Percentiles rank a stretch among this genome's conserved stretches.
Evolutionary conservation across 805 yeast species (phyloP).

Genomic region (Wickerhamiella alocasiicola): DNA sequence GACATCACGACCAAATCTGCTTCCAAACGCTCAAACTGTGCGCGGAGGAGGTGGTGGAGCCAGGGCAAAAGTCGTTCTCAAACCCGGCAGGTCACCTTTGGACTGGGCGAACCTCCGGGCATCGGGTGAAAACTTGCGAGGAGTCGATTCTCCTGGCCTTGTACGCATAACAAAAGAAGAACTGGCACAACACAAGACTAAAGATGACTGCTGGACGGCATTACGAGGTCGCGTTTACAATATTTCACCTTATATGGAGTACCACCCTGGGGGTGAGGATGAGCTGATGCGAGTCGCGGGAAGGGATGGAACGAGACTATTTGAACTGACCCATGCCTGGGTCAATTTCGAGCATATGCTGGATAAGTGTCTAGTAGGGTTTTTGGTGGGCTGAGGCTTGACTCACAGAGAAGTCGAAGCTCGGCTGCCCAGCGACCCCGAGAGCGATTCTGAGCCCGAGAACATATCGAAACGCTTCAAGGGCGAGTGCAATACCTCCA

Average conservation of each 20-base stretch:
- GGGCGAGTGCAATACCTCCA: no score
- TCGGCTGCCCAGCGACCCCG: no score
- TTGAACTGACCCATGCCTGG: conserved; percentile 58
- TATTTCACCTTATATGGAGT: conserved; percentile 67
- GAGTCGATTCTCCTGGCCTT: conserved; percentile 19
- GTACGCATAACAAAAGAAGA: conserved; percentile 37
- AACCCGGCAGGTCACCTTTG: conserved; percentile 74
- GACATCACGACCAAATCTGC: not conserved
- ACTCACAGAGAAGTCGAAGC: no score
- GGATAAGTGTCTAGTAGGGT: conserved; percentile 66
- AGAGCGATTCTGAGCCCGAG: no score
- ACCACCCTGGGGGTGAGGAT: conserved; percentile 87
- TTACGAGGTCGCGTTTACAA: conserved; percentile 74
- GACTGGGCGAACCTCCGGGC: conserved; percentile 66
- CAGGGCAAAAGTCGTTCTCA: conserved; percentile 41
- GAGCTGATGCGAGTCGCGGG: conserved; percentile 75
- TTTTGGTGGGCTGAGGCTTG: conserved; percentile 20
- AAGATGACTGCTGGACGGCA: conserved; percentile 77
- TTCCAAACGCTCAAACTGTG: not conserved
- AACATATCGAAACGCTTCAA: no score
- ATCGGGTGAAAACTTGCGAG: conserved; percentile 35
- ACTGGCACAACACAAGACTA: conserved; percentile 42
- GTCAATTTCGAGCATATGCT: conserved; percentile 76
- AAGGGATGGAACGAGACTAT: conserved; percentile 62
- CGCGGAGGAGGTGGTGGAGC: conserved; percentile 9